Evolutionary conservation across 225 moss, liverwort and hornwort genomes (phyloP).

Genomic region (Polytrichum commune): DNA sequence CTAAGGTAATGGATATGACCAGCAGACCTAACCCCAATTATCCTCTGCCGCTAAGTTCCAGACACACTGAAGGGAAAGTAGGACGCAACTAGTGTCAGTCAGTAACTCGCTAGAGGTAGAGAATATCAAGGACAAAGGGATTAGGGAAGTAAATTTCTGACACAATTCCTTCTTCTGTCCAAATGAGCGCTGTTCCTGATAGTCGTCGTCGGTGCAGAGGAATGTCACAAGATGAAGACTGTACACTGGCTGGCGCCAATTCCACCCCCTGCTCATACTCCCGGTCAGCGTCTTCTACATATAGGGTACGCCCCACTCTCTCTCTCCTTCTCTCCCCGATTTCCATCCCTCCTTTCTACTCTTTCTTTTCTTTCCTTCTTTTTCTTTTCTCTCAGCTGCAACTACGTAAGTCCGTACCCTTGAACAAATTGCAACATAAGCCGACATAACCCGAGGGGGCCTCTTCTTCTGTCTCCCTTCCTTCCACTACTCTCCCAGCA

Average conservation of each 20-base stretch:
- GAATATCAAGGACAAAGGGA: background rate
- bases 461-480: background rate
- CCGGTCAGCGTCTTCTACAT: conserved; percentile 59
- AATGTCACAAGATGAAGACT: conserved; percentile 51
- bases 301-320: conserved; percentile 23
- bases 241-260: conserved; percentile 54
- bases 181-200: conserved; percentile 30
- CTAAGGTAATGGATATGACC: no score
- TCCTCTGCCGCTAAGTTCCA: no score
- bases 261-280: conserved; percentile 76
- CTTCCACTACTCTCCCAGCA: background rate
- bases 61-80: no score
- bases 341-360: background rate
- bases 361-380: background rate
- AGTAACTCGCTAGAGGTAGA: no score
- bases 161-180: conserved; percentile 21
- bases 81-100: no score
- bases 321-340: background rate
- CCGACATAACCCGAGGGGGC: background rate
- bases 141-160: conserved; percentile 12
- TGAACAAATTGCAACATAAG: background rate
- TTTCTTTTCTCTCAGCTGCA: background rate
- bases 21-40: no score
- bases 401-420: background rate
- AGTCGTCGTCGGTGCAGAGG: conserved; percentile 44